Percentiles rank a stretch among this genome's conserved stretches.
phyloP scores from a whole-genome alignment of 805 yeast species.

The Candida glaebosa region DNA sequence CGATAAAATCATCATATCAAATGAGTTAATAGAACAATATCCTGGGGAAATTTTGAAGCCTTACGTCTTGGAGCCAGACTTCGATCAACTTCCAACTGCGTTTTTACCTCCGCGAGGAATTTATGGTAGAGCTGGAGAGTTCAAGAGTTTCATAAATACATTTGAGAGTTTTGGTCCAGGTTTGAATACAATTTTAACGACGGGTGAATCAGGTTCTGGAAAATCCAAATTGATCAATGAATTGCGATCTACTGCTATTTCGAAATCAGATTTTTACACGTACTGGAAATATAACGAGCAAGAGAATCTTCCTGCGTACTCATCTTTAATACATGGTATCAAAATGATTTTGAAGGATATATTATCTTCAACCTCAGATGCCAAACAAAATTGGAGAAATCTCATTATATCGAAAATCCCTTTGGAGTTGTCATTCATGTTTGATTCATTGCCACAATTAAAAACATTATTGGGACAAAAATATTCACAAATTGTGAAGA shows the following conservation, averaged over 20 bases:
- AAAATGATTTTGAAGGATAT: conserved; percentile 40
- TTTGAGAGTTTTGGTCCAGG: conserved; percentile 11
- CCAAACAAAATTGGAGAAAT: conserved; percentile 39
- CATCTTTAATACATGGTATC: conserved; percentile 35
- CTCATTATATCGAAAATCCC: conserved; percentile 33
- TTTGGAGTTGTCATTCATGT: conserved; percentile 40
- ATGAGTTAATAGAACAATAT: not conserved
- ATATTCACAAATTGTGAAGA: conserved; percentile 22
- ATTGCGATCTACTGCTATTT: conserved; percentile 29
- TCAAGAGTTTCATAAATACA: conserved; percentile 6
- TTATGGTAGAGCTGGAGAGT: conserved; percentile 13
- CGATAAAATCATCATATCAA: conserved; percentile 5
- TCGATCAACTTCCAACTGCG: not conserved
- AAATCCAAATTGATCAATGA: conserved; percentile 41
- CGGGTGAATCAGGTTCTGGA: conserved; percentile 46
- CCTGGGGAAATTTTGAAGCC: not conserved
- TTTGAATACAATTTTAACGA: conserved; percentile 25
- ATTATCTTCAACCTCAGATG: conserved; percentile 31
- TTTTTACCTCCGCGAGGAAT: conserved; percentile 3
- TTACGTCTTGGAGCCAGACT: not conserved
- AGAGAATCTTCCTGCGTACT: conserved; percentile 21
- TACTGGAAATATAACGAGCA: conserved; percentile 29
- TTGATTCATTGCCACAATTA: conserved; percentile 43
- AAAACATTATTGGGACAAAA: conserved; percentile 40
- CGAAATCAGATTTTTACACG: conserved; percentile 26